Conservation (phyloP, 768 basidiomycete genomes). For the Xerocomus brunneocitrinus region DNA sequence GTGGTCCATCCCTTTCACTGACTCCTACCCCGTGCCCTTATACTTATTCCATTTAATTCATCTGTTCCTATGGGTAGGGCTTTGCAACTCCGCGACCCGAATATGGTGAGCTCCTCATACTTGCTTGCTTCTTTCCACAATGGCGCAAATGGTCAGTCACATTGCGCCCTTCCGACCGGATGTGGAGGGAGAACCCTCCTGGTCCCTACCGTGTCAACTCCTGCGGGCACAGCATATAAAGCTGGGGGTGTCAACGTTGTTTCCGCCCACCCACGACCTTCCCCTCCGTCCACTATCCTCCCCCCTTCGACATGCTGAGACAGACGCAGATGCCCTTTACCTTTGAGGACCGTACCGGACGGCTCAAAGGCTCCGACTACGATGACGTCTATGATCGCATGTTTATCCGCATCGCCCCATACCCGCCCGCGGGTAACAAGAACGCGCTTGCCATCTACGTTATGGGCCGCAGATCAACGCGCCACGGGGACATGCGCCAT, state of each 20-base stretch:
- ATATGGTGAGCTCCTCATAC: conserved; percentile 25
- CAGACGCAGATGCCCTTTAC: conserved; percentile 44
- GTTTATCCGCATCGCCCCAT: conserved; percentile 58
- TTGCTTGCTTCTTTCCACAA: conserved; percentile 22
- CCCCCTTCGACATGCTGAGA: conserved; percentile 17
- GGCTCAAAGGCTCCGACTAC: conserved; percentile 54
- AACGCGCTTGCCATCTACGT: conserved; percentile 54
- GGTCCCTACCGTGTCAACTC: conserved; percentile 13
- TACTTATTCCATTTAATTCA: neutral
- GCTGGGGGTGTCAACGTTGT: conserved; percentile 4
- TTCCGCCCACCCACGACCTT: neutral
- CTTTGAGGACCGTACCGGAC: conserved; percentile 66
- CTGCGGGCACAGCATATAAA: conserved; percentile 24
- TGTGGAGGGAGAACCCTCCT: conserved; percentile 16
- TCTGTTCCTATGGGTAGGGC: neutral
- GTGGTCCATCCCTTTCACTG: neutral
- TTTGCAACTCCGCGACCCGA: conserved; percentile 30
- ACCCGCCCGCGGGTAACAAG: conserved; percentile 34
- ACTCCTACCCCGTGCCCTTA: conserved; percentile 5
- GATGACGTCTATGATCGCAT: conserved; percentile 76
- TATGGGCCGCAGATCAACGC: conserved; percentile 61
- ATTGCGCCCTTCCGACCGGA: conserved; percentile 23
- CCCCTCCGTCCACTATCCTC: neutral
- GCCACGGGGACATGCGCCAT: conserved; percentile 51
- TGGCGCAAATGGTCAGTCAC: conserved; percentile 18